Conservation (phyloP, 768 basidiomycete genomes). For the Mycena olivaceomarginata region DNA sequence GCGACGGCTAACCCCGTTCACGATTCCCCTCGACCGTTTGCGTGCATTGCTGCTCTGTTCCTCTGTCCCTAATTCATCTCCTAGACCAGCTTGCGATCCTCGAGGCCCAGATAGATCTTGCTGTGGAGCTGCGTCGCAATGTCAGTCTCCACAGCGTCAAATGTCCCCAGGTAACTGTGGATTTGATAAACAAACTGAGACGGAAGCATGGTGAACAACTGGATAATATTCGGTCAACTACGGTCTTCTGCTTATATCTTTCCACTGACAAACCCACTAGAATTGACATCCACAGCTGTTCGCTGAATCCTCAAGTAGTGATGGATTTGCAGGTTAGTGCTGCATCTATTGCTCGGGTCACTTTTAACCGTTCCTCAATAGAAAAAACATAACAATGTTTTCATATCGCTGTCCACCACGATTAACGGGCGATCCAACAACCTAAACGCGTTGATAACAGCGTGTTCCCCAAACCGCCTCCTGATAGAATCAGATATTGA, state of each 20-base stretch:
- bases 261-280: slow-evolving; percentile 60
- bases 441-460: slow-evolving; percentile 77
- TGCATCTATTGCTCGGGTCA: background rate
- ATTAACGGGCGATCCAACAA: slow-evolving; percentile 86
- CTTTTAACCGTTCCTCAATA: slow-evolving; percentile 51
- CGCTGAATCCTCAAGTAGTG: slow-evolving; percentile 87
- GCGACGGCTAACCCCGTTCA: slow-evolving; percentile 84
- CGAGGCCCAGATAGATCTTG: slow-evolving; percentile 90
- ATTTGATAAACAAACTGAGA: slow-evolving; percentile 77
- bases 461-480: slow-evolving; percentile 79
- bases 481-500: slow-evolving; percentile 93
- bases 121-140: slow-evolving; percentile 86
- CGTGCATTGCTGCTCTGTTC: slow-evolving; percentile 17
- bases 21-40: slow-evolving; percentile 78
- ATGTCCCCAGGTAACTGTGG: slow-evolving; percentile 79
- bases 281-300: slow-evolving; percentile 94
- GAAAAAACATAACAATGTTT: slow-evolving; percentile 86
- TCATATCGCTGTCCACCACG: slow-evolving; percentile 90
- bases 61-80: slow-evolving; percentile 7
- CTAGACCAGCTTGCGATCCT: slow-evolving; percentile 84
- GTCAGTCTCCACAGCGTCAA: slow-evolving; percentile 94
- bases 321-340: slow-evolving; percentile 80
- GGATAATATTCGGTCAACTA: slow-evolving; percentile 64
- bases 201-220: slow-evolving; percentile 75
- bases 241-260: background rate